Base-by-base conservation (phyloP, 179 eudicot species). In the Amaranthus tricolor region DNA sequence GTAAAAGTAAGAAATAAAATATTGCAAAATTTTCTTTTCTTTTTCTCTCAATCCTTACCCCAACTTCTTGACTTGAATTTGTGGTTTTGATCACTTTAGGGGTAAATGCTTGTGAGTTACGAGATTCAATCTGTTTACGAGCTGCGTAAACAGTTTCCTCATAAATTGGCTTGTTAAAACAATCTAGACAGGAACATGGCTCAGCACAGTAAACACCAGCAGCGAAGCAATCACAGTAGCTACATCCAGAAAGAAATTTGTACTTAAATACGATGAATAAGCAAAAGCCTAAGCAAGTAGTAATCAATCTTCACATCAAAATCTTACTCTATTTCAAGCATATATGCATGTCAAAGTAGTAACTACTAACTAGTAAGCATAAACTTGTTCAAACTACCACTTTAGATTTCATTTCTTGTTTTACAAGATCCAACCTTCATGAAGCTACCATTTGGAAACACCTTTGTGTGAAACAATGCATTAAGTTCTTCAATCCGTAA, bases 41-140 rank as follows among this genome's bases (percentile, higher is more conserved):
- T 2, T 9, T 31, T 31, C 16, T 31, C 51, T 65, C 24, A 43
- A 14, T 24, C 19, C 86, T 74, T 72, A 92, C 95, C 95, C 85
- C 83, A 57, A 71, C 43, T 71, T 90, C 93, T 63, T 82, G 82
- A 58, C 77, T 70, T 54, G 89, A 71, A 70, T 93, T 92, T 8
- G 93, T 66, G 63, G 79, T 81, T 73, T 89, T 82, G 57, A 93
- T 87, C 75, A 95, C 99, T 89, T 93, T 95, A 43, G 99, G 99
- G 81, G 97, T 97, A 82, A 95, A 95, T 57, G 99, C 99, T 79
- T 93, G 95, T n/a, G 99, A 97, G 72, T 93, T 95, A 60, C 99
- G 91, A 62, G 97, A 89, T 81, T 92, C 97, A 66, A 95, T 95
- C 88, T 93, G 97, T 75, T 93, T 95, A 77, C 99, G 95, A 71